These are phyloP conservation scores for Musa balbisiana DNA, from an alignment of 202 grass and related monocot genomes.

Conservation along the genomic window DNA sequence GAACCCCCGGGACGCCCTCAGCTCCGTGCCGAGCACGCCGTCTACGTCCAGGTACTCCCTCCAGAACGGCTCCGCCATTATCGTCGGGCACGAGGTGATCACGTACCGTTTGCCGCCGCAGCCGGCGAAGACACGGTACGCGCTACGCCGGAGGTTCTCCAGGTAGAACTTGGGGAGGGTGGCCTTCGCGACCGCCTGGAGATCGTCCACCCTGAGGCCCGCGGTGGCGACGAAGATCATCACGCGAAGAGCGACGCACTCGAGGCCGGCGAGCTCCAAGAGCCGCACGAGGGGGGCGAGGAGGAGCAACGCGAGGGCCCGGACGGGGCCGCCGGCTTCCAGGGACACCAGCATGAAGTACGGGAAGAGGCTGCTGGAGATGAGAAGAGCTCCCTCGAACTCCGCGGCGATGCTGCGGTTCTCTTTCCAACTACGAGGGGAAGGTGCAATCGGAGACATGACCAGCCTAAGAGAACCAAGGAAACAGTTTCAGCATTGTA, in stretches of 20 bases:
- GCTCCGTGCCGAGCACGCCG: conserved; percentile 35
- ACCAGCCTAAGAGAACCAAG: no score
- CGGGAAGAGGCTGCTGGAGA: conserved; percentile 36
- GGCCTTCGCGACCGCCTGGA: conserved; percentile 30
- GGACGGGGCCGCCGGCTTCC: conserved; percentile 40
- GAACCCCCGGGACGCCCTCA: conserved; percentile 7
- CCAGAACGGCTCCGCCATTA: conserved; percentile 47
- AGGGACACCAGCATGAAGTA: conserved; percentile 65
- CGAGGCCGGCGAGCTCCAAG: conserved; percentile 12
- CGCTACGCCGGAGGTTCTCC: conserved; percentile 21
- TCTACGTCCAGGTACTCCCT: conserved; percentile 34
- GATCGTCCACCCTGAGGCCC: conserved; percentile 21
- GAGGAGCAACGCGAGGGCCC: conserved; percentile 33
- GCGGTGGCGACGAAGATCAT: conserved; percentile 51
- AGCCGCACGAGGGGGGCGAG: conserved; percentile 30
- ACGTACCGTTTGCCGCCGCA: conserved; percentile 26
- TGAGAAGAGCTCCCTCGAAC: conserved; percentile 44
- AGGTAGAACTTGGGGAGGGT: conserved; percentile 58
- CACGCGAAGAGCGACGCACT: conserved; percentile 14
- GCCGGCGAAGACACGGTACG: conserved; percentile 21
- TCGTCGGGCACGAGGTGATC: conserved; percentile 34
- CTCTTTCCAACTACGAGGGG: not conserved
- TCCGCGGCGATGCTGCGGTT: conserved; percentile 19
- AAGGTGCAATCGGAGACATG: no score
- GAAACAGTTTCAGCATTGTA: no score